Conservation (phyloP, 805 yeast genomes). For the Alloascoidea africana region DNA sequence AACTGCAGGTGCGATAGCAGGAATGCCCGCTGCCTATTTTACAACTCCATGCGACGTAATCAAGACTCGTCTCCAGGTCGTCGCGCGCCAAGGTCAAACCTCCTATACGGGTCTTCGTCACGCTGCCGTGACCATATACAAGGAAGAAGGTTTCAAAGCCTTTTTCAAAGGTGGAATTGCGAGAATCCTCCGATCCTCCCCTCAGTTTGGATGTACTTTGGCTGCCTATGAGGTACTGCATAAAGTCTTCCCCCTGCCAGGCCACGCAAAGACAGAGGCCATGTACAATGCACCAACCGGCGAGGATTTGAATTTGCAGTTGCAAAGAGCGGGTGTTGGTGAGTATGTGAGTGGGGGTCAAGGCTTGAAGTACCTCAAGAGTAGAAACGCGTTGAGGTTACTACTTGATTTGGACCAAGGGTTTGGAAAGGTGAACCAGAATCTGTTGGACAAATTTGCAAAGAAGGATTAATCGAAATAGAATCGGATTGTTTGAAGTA, state of each 20-base stretch:
- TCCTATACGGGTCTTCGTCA: slow-evolving; percentile 64
- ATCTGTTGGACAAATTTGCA: too few species aligned
- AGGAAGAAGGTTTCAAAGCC: slow-evolving; percentile 77
- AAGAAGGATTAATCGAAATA: too few species aligned
- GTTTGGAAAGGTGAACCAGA: too few species aligned
- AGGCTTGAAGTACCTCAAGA: slow-evolving; percentile 22
- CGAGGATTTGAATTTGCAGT: too few species aligned
- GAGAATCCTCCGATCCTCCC: slow-evolving; percentile 86
- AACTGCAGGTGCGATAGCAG: slow-evolving; percentile 85
- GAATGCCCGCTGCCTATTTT: slow-evolving; percentile 93
- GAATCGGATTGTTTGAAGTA: too few species aligned
- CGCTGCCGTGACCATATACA: slow-evolving; percentile 58
- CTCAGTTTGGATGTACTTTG: slow-evolving; percentile 93
- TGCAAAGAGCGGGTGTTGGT: too few species aligned
- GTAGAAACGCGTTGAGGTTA: slow-evolving; percentile 25
- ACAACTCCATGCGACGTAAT: slow-evolving; percentile 97
- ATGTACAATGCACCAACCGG: too few species aligned
- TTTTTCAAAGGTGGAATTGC: slow-evolving; percentile 96
- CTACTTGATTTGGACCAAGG: slow-evolving; percentile 27
- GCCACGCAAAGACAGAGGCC: slow-evolving; percentile 19
- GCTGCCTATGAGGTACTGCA: slow-evolving; percentile 93
- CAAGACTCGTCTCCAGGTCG: slow-evolving; percentile 87
- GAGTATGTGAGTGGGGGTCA: too few species aligned
- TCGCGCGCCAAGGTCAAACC: slow-evolving; percentile 60
- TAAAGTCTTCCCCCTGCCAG: slow-evolving; percentile 52